Base-by-base conservation (phyloP, 2,329 filamentous ascomycete genomes). In the Fusarium globosum region DNA sequence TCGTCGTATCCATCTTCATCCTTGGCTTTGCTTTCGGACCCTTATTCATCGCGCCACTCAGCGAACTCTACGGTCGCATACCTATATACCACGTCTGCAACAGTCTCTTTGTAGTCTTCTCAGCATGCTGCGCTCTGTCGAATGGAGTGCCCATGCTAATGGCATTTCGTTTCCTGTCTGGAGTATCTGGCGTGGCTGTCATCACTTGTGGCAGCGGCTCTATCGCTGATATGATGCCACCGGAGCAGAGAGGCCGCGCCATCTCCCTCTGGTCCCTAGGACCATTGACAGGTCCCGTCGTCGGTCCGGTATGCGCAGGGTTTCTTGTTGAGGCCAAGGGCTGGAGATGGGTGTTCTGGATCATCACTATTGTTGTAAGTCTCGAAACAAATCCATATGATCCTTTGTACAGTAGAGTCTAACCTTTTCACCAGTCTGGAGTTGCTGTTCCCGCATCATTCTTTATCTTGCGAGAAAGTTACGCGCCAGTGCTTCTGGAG, bases 261-360 rank as follows among this genome's bases (percentile, higher is more conserved):
- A 84, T 88, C 52, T 85, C 88, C 49, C 88, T 86, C 0, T 91
- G 91, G 71, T 81, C 89, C 16, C 85, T 91, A 12, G 88, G 91
- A 41, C 85, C 86, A 4, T 46, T 79, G 11, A 45, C 80, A 4
- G 72, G 90, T 83, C 77, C 82, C 4, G 77, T 78, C 9, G 67
- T 82, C 15, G 82, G 81, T 1, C 82, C 82, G 2, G 73, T 83
- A 11, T 79, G 86, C 30, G 90, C 89, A 10, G 90, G 90, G 3
- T 91, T 91, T 72, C 88, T 92, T 63, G 89, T 90, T 65, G 83
- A 90, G 68, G 87, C 86, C 68, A 86, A 85, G 15, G 85, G 84
- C n/a, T 92, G 90, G 86, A 82, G 88, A 41, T 91, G 89, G 89
- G 85, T 84, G 0, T 91, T 92, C 78, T 93, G 91, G 80, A 83